Percentiles rank a stretch among this genome's conserved stretches.
phyloP scores from a whole-genome alignment of 2,329 filamentous ascomycete genomes.

The Botrytis hyacinthi region DNA sequence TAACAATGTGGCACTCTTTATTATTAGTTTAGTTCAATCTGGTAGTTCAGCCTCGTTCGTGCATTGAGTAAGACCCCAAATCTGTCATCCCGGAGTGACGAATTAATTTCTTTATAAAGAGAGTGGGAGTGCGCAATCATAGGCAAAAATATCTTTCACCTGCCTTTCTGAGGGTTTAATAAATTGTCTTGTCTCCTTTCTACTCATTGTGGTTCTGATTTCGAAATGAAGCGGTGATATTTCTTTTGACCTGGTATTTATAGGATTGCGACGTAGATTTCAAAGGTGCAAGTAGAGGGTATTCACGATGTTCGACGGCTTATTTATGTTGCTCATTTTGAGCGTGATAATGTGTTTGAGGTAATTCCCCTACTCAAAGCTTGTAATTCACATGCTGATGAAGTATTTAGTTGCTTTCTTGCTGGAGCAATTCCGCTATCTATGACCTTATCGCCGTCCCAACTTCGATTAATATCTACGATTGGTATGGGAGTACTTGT shows the following conservation, averaged over 20 bases:
- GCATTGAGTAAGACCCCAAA: conserved; percentile 12
- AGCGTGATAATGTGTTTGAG: conserved; percentile 56
- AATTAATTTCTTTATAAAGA: conserved; percentile 16
- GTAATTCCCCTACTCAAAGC: conserved; percentile 42
- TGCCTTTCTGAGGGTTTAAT: neutral
- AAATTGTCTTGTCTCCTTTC: neutral
- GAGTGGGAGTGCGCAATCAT: neutral
- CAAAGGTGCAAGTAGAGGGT: neutral
- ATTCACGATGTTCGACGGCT: conserved; percentile 39
- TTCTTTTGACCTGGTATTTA: neutral
- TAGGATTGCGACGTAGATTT: conserved; percentile 12
- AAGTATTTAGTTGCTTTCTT: conserved; percentile 72
- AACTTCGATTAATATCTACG: conserved; percentile 85
- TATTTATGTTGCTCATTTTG: conserved; percentile 40
- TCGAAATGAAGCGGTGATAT: conserved; percentile 20
- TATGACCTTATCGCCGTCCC: conserved; percentile 80
- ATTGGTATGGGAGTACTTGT: conserved; percentile 92
- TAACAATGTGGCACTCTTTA: neutral
- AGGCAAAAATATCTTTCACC: neutral
- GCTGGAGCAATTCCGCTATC: conserved; percentile 88
- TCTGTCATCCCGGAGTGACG: conserved; percentile 21
- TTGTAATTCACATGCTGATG: neutral
- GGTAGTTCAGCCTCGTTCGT: conserved; percentile 20
- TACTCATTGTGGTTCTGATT: neutral
- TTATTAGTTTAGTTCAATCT: neutral